Conservation (phyloP, 2,329 filamentous ascomycete species). For the Phoma sp. region DNA sequence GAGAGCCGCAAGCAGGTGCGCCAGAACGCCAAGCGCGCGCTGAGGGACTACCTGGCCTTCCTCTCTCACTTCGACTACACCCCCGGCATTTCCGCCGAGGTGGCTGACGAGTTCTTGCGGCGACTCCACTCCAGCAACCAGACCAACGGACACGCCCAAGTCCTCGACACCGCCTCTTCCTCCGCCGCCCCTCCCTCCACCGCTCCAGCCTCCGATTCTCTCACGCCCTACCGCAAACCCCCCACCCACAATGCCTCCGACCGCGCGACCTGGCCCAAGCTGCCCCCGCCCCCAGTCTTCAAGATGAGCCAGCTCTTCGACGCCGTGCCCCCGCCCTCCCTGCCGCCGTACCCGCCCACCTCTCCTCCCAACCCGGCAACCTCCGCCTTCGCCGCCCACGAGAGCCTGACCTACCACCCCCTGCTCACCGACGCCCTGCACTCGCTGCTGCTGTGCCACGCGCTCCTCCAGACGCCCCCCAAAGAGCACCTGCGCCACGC, state of each 20-base stretch:
- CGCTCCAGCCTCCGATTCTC: conserved; percentile 46
- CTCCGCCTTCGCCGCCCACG: conserved; percentile 55
- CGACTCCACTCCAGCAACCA: conserved; percentile 29
- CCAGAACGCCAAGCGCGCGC: conserved; percentile 74
- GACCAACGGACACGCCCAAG: conserved; percentile 17
- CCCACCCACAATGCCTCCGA: conserved; percentile 34
- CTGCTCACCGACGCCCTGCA: conserved; percentile 80
- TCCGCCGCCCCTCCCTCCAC: conserved; percentile 19
- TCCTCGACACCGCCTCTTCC: conserved; percentile 33
- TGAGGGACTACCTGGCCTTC: conserved; percentile 77
- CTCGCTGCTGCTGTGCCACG: conserved; percentile 77
- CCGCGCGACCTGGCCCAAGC: conserved; percentile 52
- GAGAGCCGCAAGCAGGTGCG: conserved; percentile 74
- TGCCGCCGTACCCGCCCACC: conserved; percentile 69
- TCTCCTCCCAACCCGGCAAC: conserved; percentile 36
- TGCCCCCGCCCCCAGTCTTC: conserved; percentile 60
- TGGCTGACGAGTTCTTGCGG: conserved; percentile 61
- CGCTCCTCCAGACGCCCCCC: conserved; percentile 77
- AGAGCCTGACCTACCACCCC: conserved; percentile 80
- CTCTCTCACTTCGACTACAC: conserved; percentile 80
- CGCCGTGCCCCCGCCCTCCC: conserved; percentile 67
- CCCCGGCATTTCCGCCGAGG: conserved; percentile 68
- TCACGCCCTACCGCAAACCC: conserved; percentile 50
- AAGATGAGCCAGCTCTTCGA: conserved; percentile 72
- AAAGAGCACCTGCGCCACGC: conserved; percentile 82